Evolutionary conservation across 2,329 filamentous ascomycete genomes (phyloP).

Genomic region (Didymella segeticola): DNA sequence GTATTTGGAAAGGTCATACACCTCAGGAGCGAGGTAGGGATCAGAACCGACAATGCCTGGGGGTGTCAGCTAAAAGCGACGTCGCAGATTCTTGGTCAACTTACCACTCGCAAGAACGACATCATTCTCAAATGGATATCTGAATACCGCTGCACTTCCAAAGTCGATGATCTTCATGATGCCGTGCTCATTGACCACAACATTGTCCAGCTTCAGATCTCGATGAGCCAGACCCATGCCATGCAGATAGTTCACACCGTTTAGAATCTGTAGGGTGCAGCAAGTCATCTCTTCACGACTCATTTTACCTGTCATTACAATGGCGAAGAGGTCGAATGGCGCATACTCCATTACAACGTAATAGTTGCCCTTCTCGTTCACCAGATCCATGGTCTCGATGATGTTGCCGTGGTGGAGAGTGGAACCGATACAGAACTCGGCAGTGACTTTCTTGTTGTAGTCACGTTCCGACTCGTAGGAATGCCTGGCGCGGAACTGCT

Average conservation of each 20-base stretch:
- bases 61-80: slow-evolving; percentile 21
- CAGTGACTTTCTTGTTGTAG: slow-evolving; percentile 97
- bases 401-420: slow-evolving; percentile 97
- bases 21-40: slow-evolving; percentile 94
- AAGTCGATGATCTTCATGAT: slow-evolving; percentile 99
- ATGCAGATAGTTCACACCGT: slow-evolving; percentile 92
- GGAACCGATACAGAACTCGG: slow-evolving; percentile 97
- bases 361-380: slow-evolving; percentile 93
- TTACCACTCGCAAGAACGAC: slow-evolving; percentile 81
- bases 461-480: slow-evolving; percentile 93
- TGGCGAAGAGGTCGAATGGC: slow-evolving; percentile 93
- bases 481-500: slow-evolving; percentile 92
- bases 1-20: slow-evolving; percentile 92
- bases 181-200: slow-evolving; percentile 92
- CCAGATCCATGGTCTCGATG: slow-evolving; percentile 95
- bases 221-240: slow-evolving; percentile 94
- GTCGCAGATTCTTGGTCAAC: slow-evolving; percentile 35
- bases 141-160: slow-evolving; percentile 94
- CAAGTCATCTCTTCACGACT: slow-evolving; percentile 87
- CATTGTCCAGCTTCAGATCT: slow-evolving; percentile 96
- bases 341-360: slow-evolving; percentile 99
- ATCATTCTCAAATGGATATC: slow-evolving; percentile 94
- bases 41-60: slow-evolving; percentile 83
- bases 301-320: slow-evolving; percentile 99
- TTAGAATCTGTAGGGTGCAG: slow-evolving; percentile 91